Base-by-base conservation (phyloP, 192 early-diverging fungal species). In the Pilobolus umbonatus region DNA sequence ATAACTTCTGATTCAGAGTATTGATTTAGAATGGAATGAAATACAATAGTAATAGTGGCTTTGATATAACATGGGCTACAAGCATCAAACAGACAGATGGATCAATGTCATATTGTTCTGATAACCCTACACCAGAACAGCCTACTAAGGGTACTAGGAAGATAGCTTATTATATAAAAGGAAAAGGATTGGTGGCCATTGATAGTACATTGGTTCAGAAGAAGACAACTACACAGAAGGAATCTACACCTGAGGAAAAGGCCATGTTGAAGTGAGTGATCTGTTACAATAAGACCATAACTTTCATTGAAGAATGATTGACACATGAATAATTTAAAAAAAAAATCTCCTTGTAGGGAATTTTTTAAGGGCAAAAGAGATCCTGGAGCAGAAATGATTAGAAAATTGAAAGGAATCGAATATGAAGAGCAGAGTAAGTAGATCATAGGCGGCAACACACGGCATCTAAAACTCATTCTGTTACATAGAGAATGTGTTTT, bases 321-420 rank as follows among this genome's bases (percentile, higher is more conserved):
- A 15, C 15, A 7, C 5, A 12, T 30, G 15, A n/a, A n/a, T 22
- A 47, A 19, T 28, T 22, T 26, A 9, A 11, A 21, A 4, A 47
- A 34, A 59, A 7, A 32, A 5, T 29, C 48, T 46, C 25, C 26
- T 25, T 55, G 34, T 51, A 65, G 63, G 21, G 26, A 65, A 29
- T 65, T 65, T 43, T 43, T 65, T 25, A 42, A 65, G n/a, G 63
- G 63, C 22, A 48, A 35, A 31, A 47, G n/a, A 14, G 63, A 65
- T 52, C 55, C 63, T 47, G 63, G 63, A 24, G 63, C 63, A 30
- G 49, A 57, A 38, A 65, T 58, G 55, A 65, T 65, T 22, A 45
- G 63, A 24, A 49, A 57, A 52, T n/a, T 58, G 15, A 58, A 42
- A 35, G 63, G 63, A 10, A 65, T 65, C 17, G 21, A 64, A 26